phyloP scores from a whole-genome alignment of 1,284 basidiomycete species.

The Agroathelia rolfsii region DNA sequence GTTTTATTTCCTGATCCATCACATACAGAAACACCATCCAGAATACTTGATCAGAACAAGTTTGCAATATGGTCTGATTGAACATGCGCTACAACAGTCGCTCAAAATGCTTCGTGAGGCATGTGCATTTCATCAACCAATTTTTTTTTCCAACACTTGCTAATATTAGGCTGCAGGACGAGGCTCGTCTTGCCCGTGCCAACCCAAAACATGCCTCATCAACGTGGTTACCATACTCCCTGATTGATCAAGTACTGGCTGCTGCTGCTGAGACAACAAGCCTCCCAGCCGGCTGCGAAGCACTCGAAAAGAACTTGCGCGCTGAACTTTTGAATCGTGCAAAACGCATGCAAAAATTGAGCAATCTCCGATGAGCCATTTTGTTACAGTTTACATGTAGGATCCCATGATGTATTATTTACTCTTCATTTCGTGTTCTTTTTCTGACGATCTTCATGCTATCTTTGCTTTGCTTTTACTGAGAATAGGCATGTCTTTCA shows the following conservation, averaged over 20 bases:
- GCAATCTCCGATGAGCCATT: too few relatives aligned
- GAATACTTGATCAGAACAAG: constrained; percentile 70
- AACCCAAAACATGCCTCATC: constrained; percentile 45
- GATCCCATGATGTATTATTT: too few relatives aligned
- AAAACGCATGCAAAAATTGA: constrained; percentile 54
- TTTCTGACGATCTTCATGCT: too few relatives aligned
- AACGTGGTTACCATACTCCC: constrained; percentile 77
- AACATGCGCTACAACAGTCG: constrained; percentile 67
- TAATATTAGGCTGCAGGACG: constrained; percentile 32
- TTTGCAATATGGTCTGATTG: constrained; percentile 72
- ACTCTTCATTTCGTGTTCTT: too few relatives aligned
- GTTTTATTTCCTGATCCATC: constrained; percentile 7
- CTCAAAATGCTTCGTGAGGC: constrained; percentile 66
- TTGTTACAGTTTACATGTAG: too few relatives aligned
- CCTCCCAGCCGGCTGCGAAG: constrained; percentile 30
- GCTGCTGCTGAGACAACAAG: constrained; percentile 50
- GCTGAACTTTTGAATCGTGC: constrained; percentile 49
- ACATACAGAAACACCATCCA: constrained; percentile 59
- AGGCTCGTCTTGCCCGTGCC: constrained; percentile 45
- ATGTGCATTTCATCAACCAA: constrained; percentile 15
- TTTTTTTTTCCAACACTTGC: constrained; percentile 8
- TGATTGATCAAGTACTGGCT: constrained; percentile 79
- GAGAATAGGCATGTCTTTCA: too few relatives aligned
- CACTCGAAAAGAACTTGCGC: constrained; percentile 38
- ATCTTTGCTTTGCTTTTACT: too few relatives aligned